Evolutionary conservation across 768 basidiomycete species (phyloP).

Genomic region (Lentinus tigrinus): DNA sequence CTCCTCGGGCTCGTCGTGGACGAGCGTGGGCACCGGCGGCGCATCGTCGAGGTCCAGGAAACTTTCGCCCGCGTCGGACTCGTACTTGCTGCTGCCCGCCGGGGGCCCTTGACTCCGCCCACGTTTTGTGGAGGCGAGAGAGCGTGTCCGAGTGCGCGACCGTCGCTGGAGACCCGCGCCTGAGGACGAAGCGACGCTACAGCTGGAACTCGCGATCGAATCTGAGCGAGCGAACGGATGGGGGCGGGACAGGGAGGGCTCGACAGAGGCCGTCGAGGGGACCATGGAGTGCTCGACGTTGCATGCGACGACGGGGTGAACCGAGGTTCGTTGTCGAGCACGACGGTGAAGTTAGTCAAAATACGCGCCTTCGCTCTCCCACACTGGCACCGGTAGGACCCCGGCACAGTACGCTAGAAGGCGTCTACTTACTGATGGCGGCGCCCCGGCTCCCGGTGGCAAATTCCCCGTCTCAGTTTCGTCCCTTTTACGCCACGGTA

Average conservation of each 20-base stretch:
- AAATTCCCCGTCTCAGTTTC: too few species aligned
- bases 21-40: conserved; percentile 17
- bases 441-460: too few species aligned
- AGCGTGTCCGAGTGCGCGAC: conserved; percentile 31
- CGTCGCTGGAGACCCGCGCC: conserved; percentile 29
- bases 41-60: conserved; percentile 19
- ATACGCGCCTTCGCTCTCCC: conserved; percentile 3
- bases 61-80: conserved; percentile 14
- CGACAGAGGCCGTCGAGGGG: conserved; percentile 27
- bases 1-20: conserved; percentile 20
- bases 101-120: conserved; percentile 26
- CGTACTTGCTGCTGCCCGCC: conserved; percentile 10
- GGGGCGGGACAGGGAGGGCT: conserved; percentile 10
- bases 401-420: conserved; percentile 1
- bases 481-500: too few species aligned
- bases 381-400: conserved; percentile 5
- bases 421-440: conserved; percentile 10
- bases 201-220: conserved; percentile 28
- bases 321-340: conserved; percentile 11
- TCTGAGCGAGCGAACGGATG: conserved; percentile 28
- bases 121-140: conserved; percentile 21
- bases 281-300: conserved; percentile 30
- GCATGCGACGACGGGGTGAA: conserved; percentile 23
- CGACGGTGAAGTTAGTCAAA: conserved; percentile 9
- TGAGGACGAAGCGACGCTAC: conserved; percentile 17